A percentile compares a stretch with the other conserved stretches of the same genome.
These are phyloP conservation scores for Aureobasidium pullulans DNA, from an alignment of 2,329 filamentous ascomycete genomes.

Conservation along the genomic window DNA sequence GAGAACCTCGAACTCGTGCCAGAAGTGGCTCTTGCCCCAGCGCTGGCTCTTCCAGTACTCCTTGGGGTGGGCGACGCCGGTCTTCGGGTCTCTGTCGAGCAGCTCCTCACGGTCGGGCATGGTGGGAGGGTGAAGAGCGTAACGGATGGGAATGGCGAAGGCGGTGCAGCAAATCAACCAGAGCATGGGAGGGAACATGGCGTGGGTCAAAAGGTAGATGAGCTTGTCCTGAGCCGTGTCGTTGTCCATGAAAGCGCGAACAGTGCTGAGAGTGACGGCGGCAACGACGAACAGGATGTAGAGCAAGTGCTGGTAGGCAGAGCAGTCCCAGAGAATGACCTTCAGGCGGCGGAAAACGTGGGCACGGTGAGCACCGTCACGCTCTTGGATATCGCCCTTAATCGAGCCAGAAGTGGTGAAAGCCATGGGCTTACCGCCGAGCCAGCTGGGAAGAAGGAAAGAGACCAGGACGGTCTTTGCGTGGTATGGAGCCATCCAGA, in stretches of 20 bases:
- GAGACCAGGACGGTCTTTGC: slow-evolving; percentile 43
- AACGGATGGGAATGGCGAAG: slow-evolving; percentile 42
- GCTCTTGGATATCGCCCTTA: slow-evolving; percentile 50
- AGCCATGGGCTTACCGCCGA: slow-evolving; percentile 51
- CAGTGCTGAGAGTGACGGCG: slow-evolving; percentile 44
- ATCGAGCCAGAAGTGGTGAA: slow-evolving; percentile 57
- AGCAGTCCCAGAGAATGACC: slow-evolving; percentile 49
- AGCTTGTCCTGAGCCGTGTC: slow-evolving; percentile 36
- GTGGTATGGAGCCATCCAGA: slow-evolving; percentile 59
- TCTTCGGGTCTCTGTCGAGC: slow-evolving; percentile 48
- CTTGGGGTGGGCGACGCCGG: slow-evolving; percentile 44
- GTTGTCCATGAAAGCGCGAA: slow-evolving; percentile 41
- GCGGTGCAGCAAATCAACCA: slow-evolving; percentile 34
- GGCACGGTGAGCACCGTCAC: slow-evolving; percentile 36
- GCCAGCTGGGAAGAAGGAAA: slow-evolving; percentile 22
- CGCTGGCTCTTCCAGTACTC: slow-evolving; percentile 15
- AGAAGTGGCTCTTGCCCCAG: slow-evolving; percentile 15
- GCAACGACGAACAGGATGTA: slow-evolving; percentile 50
- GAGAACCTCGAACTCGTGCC: slow-evolving; percentile 14
- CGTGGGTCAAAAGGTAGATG: slow-evolving; percentile 50
- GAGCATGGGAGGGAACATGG: slow-evolving; percentile 55
- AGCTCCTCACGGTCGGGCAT: slow-evolving; percentile 53
- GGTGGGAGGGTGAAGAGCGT: slow-evolving; percentile 53
- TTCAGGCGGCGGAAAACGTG: slow-evolving; percentile 46
- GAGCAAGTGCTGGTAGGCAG: slow-evolving; percentile 47